Base-by-base conservation (phyloP, 257 asterid genomes). In the Cruciata laevipes region DNA sequence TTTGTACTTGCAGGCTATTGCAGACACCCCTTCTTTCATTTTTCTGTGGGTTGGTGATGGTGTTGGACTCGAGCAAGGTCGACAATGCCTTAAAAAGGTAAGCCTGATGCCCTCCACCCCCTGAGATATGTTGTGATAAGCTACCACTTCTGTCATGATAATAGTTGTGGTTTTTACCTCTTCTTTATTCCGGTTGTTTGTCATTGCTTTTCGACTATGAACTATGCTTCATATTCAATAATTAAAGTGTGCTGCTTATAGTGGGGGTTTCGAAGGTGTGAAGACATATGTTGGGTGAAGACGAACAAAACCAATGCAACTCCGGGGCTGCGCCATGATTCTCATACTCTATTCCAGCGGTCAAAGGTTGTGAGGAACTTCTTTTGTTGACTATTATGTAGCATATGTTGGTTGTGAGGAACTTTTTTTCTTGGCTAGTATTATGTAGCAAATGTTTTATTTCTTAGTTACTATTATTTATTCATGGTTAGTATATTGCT, bases 201-300 rank as follows among this genome's bases (percentile, higher is more conserved):
- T 58, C 21, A 20, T 67, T 20, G 35, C 27, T 67, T n/a, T 23
- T 9, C 7, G 6, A 30, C n/a, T 38, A 16, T 49, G 58, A 12
- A 44, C 51, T 51, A 17, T 70, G 18, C 64, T 61, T 4, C 49
- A 51, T 49, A 11, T 53, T 37, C 13, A 66, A 11, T 56, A 61
- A 21, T 70, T 69, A 73, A 47, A 4, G 16, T 71, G 69, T 72
- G 52, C 68, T 73, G 66, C 67, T 18, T 69, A 72, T 74, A 94
- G 99, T 94, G 99, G 99, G 99, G 99, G 75, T 94, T 94, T 78
- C 94, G 99, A 69, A 87, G 99, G 81, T 94, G 99, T 84, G 99
- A 94, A 84, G 99, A 94, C 78, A 90, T 94, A 81, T 94, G 98
- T 81, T 94, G 99, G 99, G 99, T 94, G 82, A 94, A 94, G 85